phyloP scores from a whole-genome alignment of 179 eudicot species.

The Drosera spatulata region DNA sequence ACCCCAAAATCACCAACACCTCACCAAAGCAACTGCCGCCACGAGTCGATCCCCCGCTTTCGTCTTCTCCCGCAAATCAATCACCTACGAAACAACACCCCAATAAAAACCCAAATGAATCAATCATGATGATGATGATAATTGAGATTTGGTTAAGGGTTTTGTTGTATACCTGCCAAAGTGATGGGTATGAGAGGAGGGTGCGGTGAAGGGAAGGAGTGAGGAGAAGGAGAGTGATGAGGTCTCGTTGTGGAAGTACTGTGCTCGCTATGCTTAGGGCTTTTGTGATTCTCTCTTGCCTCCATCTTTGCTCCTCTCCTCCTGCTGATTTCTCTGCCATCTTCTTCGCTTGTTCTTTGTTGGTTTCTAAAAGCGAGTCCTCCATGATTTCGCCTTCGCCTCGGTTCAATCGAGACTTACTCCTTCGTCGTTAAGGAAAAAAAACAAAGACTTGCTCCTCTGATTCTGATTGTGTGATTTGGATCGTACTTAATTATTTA shows the following conservation, averaged over 20 bases:
- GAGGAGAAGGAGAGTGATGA: conserved; percentile 54
- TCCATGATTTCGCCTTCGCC: not conserved
- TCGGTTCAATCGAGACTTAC: not conserved
- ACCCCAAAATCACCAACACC: conserved; percentile 7
- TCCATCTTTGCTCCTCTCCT: conserved; percentile 24
- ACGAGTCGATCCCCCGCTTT: conserved; percentile 70
- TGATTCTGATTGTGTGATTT: too few species aligned
- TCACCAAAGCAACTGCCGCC: conserved; percentile 79
- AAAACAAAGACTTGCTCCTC: too few species aligned
- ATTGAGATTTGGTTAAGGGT: not conserved
- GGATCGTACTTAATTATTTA: too few species aligned
- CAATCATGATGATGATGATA: too few species aligned
- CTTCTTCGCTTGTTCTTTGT: conserved; percentile 1
- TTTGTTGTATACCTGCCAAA: conserved; percentile 54
- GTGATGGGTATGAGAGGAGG: conserved; percentile 55
- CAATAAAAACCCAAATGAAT: not conserved
- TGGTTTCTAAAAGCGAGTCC: not conserved
- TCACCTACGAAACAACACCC: conserved; percentile 29
- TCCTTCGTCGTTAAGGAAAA: too few species aligned
- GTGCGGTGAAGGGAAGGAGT: conserved; percentile 53
- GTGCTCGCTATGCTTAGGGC: conserved; percentile 64
- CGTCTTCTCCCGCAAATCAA: conserved; percentile 75
- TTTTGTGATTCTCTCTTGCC: conserved; percentile 49
- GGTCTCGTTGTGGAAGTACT: conserved; percentile 57
- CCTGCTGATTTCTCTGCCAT: not conserved